These are phyloP conservation scores for Scutellaria minor DNA, from an alignment of 257 asterid species.

Conservation along the genomic window DNA sequence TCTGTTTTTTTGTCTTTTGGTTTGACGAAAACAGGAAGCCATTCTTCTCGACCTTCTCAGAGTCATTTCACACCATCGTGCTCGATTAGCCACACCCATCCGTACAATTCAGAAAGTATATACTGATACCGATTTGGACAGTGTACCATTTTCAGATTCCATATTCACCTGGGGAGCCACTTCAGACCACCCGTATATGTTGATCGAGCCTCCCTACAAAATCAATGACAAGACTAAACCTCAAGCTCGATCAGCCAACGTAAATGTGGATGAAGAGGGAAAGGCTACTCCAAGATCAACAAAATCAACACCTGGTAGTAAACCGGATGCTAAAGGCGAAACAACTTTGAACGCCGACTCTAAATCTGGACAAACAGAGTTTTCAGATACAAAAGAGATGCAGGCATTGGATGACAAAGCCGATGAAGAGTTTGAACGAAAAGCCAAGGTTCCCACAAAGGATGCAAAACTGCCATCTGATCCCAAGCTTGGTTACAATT, in stretches of 20 bases:
- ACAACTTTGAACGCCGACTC: slow-evolving; percentile 37
- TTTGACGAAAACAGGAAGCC: slow-evolving; percentile 63
- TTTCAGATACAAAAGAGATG: slow-evolving; percentile 39
- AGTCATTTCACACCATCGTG: slow-evolving; percentile 89
- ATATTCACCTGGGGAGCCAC: slow-evolving; percentile 49
- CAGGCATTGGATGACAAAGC: slow-evolving; percentile 35
- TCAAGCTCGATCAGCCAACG: slow-evolving; percentile 51
- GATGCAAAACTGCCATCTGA: slow-evolving; percentile 20
- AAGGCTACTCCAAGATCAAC: slow-evolving; percentile 52
- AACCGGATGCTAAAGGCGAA: slow-evolving; percentile 50
- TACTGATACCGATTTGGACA: slow-evolving; percentile 72
- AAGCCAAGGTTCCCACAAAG: slow-evolving; percentile 21
- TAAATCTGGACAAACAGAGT: slow-evolving; percentile 43
- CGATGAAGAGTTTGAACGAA: slow-evolving; percentile 44
- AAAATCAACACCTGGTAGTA: slow-evolving; percentile 36
- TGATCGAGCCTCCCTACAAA: slow-evolving; percentile 80
- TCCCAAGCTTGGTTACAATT: slow-evolving; percentile 43
- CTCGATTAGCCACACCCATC: slow-evolving; percentile 96
- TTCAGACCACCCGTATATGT: slow-evolving; percentile 53
- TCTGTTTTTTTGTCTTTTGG: slow-evolving; percentile 11
- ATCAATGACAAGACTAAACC: slow-evolving; percentile 61
- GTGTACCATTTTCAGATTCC: slow-evolving; percentile 63
- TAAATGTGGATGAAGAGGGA: slow-evolving; percentile 55
- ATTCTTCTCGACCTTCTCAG: slow-evolving; percentile 82
- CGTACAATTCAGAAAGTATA: slow-evolving; percentile 86